phyloP scores from a whole-genome alignment of 202 grass and related monocot genomes.

The Bolboschoenoplectus hybrid region DNA sequence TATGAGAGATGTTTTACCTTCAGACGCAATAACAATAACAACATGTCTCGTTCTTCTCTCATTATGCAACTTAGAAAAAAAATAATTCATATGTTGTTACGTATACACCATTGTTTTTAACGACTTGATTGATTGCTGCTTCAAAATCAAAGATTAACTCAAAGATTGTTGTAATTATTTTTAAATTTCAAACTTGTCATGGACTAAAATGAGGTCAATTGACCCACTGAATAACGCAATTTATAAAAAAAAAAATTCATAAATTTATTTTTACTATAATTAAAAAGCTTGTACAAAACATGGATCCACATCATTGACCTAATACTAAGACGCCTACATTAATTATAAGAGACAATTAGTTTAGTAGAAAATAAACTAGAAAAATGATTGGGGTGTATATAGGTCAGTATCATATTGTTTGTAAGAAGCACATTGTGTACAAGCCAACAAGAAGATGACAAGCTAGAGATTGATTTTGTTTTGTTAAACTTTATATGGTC shows the following conservation, averaged over 20 bases:
- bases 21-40: conserved; percentile 26
- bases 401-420: background rate
- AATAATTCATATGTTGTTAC: background rate
- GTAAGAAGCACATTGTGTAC: background rate
- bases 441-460: conserved; percentile 18
- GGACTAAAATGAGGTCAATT: background rate
- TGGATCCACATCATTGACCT: background rate
- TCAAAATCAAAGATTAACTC: conserved; percentile 4
- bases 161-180: background rate
- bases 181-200: background rate
- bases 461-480: conserved; percentile 17
- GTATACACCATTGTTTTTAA: background rate
- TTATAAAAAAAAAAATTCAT: background rate
- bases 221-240: background rate
- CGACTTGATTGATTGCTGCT: conserved; percentile 23
- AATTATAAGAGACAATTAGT: background rate
- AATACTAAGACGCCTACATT: conserved; percentile 6
- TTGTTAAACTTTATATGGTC: conserved; percentile 22
- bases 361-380: background rate
- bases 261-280: background rate
- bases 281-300: background rate
- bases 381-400: conserved; percentile 16
- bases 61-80: background rate
- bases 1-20: conserved; percentile 22
- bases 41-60: conserved; percentile 15